These are phyloP conservation scores for Zygoascus bituminiphila DNA, from an alignment of 805 yeast species.

Conservation along the genomic window DNA sequence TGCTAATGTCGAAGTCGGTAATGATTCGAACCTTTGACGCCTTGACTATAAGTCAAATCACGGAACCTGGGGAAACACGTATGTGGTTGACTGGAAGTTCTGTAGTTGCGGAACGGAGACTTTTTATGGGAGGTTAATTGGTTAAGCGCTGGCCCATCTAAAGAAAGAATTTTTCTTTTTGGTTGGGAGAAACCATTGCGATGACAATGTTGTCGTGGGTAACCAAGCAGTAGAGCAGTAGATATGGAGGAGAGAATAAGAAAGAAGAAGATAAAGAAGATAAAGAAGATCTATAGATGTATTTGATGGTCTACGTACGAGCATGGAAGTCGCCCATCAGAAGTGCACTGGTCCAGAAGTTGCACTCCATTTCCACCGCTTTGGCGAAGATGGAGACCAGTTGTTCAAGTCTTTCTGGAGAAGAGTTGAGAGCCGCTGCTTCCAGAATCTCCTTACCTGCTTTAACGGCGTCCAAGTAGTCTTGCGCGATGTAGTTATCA, in stretches of 20 bases:
- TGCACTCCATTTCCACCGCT: slow-evolving; percentile 53
- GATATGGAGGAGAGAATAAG: no score
- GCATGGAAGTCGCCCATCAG: background rate
- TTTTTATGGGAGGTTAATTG: no score
- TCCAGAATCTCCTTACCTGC: slow-evolving; percentile 46
- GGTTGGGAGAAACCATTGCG: background rate
- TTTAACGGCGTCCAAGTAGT: slow-evolving; percentile 46
- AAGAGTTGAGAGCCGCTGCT: slow-evolving; percentile 33
- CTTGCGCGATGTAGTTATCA: slow-evolving; percentile 48
- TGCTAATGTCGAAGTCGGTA: no score
- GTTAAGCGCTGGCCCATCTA: background rate
- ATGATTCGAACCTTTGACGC: background rate
- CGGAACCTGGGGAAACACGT: background rate
- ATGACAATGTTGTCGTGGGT: no score
- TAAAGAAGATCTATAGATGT: no score
- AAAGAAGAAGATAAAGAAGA: no score
- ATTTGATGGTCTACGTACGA: background rate
- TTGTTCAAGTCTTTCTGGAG: slow-evolving; percentile 39
- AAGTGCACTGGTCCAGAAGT: slow-evolving; percentile 49
- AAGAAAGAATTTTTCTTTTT: background rate
- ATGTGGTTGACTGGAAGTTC: background rate
- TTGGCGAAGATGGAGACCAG: slow-evolving; percentile 50
- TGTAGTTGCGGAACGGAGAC: no score
- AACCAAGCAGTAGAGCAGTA: no score
- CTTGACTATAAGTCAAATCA: background rate